Percentiles rank a stretch among this genome's conserved stretches.
Conservation (phyloP, 2,329 filamentous ascomycete genomes). For the Lizonia empirigonia region DNA sequence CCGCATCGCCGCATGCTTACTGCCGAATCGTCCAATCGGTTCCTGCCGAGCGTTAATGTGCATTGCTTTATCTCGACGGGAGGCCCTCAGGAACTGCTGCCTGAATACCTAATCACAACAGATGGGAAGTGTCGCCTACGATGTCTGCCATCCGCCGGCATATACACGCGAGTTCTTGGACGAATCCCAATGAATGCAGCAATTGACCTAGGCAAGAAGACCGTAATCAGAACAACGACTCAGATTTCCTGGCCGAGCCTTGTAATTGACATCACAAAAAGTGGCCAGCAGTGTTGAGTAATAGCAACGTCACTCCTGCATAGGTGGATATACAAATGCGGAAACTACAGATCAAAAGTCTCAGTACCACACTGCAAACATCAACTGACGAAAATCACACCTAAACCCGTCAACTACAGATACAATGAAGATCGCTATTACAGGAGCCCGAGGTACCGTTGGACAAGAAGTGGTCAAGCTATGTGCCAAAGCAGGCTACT, state of each 20-base stretch:
- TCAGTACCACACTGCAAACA: neutral
- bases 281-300: neutral
- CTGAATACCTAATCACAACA: neutral
- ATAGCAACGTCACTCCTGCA: slow-evolving; percentile 13
- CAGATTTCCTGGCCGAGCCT: neutral
- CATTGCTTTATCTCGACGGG: neutral
- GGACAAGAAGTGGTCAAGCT: slow-evolving; percentile 29
- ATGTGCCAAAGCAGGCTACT: slow-evolving; percentile 40
- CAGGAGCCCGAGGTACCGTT: slow-evolving; percentile 20
- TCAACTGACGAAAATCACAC: neutral
- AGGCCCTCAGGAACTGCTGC: neutral
- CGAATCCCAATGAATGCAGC: neutral
- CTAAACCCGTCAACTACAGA: neutral
- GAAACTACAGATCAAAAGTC: neutral
- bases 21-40: slow-evolving; percentile 2
- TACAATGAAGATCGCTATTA: slow-evolving; percentile 24
- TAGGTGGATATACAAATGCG: slow-evolving; percentile 9
- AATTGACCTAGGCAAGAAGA: neutral
- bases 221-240: neutral
- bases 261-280: slow-evolving; percentile 3
- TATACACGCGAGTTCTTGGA: neutral
- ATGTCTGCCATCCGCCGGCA: neutral
- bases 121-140: neutral
- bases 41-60: neutral
- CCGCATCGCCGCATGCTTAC: neutral